Evolutionary conservation across 169 alveolate genomes (phyloP), one percentile per base, ranked within the genome.

Genomic region (Eimeria nieschulzi): DNA sequence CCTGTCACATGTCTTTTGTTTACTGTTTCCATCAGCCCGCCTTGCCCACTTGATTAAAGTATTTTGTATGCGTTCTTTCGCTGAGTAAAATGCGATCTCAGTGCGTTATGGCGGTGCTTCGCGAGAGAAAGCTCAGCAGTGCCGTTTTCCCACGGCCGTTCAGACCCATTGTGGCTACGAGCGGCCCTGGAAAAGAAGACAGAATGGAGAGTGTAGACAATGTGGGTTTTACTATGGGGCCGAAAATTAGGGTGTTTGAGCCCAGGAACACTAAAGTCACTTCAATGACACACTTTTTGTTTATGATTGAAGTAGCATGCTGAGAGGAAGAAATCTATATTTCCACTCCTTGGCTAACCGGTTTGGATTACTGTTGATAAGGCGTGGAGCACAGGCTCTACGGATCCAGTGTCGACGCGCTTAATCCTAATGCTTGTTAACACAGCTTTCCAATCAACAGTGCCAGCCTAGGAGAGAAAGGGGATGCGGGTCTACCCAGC

Each of bases 101-200:
- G 59, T 84, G 91, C 8, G 61, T 59, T 23, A 72, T 51, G 15
- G 59, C 33, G 21, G 91, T 33, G 39, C 83, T 70, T 56, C 56
- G 63, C 9, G 83, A 55, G 6, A 84, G 19, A 46, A 84, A 23
- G 80, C 72, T 75, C 83, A 84, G 55, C 83, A 84, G 72, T 25
- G 91, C 71, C 23, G 91, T 84, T 61, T 84, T 84, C 15, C 91
- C 91, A 26, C 91, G 68, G 51, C 83, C 91, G 63, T 83, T 84
- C 6, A 83, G 83, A 12, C 91, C 91, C 91, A 84, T 84, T 8
- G 71, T 59, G 59, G 91, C 91, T 23, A 72, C 80, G 33, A 84
- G 79, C 19, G 83, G 53, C 72, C 83, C 91, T 84, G 83, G 51
- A 19, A 63, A 76, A 5, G 51, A 51, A 2, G 55, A 21, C 70